A percentile compares a stretch with the other conserved stretches of the same genome.
Evolutionary conservation across 2,329 filamentous ascomycete genomes (phyloP).

Genomic region (Monosporascus sp.): DNA sequence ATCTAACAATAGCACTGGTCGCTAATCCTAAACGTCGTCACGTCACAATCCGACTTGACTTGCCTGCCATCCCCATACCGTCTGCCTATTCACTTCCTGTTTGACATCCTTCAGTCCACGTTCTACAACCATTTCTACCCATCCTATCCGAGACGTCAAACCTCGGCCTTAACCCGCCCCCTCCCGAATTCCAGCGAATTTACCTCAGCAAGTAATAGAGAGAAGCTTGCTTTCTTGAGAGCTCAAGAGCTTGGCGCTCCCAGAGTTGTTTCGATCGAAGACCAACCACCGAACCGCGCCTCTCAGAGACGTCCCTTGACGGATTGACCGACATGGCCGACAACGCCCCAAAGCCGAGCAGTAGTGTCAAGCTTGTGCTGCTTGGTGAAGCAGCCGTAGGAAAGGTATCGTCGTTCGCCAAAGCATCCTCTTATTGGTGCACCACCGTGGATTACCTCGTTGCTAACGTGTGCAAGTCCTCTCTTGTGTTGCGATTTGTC

Average conservation of each 20-base stretch:
- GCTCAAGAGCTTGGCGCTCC: neutral
- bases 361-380: slow-evolving; percentile 98
- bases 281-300: neutral
- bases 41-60: no score
- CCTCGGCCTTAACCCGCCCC: no score
- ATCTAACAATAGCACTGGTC: no score
- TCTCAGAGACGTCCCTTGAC: neutral
- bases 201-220: no score
- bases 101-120: no score
- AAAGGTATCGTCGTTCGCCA: slow-evolving; percentile 60
- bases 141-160: no score
- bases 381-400: slow-evolving; percentile 96
- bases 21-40: no score
- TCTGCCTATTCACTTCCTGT: no score
- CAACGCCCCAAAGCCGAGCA: slow-evolving; percentile 85
- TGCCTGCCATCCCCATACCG: no score
- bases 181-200: no score
- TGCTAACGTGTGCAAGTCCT: slow-evolving; percentile 56
- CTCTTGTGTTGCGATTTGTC: slow-evolving; percentile 94
- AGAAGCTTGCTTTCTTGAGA: neutral
- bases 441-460: neutral
- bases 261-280: neutral
- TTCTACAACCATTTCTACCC: no score
- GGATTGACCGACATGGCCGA: slow-evolving; percentile 57
- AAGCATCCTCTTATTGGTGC: neutral